Evolutionary conservation across 2,329 filamentous ascomycete genomes (phyloP).

Genomic region (Cladosporium velox): DNA sequence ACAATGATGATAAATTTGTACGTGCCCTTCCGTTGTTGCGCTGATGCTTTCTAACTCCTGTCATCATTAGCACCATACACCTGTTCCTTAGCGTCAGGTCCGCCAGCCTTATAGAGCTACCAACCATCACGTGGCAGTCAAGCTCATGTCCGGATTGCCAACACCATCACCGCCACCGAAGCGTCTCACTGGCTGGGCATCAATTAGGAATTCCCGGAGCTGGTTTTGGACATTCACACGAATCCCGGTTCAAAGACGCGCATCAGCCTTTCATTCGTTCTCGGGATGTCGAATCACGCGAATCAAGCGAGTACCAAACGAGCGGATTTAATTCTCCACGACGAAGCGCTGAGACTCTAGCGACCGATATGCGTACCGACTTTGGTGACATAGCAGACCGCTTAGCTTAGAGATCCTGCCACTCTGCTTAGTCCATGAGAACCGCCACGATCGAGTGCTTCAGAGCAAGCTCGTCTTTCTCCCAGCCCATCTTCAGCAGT

Average conservation of each 20-base stretch:
- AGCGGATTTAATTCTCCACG: slow-evolving; percentile 7
- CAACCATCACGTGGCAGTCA: neutral
- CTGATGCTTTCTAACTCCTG: neutral
- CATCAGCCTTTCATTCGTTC: slow-evolving; percentile 11
- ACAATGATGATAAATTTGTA: slow-evolving; percentile 12
- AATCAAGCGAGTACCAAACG: slow-evolving; percentile 11
- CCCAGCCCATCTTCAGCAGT: slow-evolving; percentile 10
- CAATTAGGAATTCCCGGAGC: neutral
- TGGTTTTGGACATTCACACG: neutral
- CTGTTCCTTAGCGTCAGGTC: neutral
- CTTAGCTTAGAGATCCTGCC: neutral
- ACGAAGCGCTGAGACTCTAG: slow-evolving; percentile 6
- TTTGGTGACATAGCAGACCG: neutral
- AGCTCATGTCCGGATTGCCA: neutral
- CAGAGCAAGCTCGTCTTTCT: neutral
- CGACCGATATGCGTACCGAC: neutral
- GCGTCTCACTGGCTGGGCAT: neutral
- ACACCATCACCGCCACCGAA: neutral
- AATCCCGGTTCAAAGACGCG: neutral
- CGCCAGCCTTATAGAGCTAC: neutral
- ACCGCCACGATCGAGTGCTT: slow-evolving; percentile 6
- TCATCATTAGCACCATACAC: neutral
- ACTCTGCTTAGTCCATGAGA: neutral
- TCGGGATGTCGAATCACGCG: slow-evolving; percentile 1
- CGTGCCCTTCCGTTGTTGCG: too few species aligned